These are phyloP conservation scores for Chaetothyriales sp. DNA, from an alignment of 2,329 filamentous ascomycete species.

Conservation along the genomic window DNA sequence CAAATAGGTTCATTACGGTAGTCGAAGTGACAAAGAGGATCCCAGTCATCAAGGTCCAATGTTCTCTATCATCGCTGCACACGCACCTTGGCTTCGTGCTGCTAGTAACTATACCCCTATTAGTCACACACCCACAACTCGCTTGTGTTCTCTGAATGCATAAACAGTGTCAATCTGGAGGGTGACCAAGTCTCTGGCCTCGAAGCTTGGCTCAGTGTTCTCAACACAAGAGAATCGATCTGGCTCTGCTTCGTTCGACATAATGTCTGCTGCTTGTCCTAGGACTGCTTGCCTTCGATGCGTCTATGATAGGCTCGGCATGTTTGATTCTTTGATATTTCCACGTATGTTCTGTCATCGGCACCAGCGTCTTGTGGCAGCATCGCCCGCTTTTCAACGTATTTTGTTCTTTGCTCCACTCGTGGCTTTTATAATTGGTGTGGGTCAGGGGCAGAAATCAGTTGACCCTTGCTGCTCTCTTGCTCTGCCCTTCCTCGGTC, in stretches of 20 bases:
- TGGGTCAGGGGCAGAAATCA: background rate
- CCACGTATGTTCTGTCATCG: background rate
- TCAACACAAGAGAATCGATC: background rate
- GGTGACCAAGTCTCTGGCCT: background rate
- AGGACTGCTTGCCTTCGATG: background rate
- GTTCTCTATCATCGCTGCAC: background rate
- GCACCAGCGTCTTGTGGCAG: background rate
- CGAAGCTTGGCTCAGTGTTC: background rate
- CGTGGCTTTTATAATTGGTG: background rate
- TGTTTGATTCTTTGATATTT: background rate
- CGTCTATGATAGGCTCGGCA: background rate
- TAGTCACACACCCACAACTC: background rate
- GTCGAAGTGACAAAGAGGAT: too few relatives aligned
- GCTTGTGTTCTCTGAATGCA: background rate
- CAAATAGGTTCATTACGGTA: too few relatives aligned
- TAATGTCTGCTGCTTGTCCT: background rate
- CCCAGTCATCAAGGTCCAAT: too few relatives aligned
- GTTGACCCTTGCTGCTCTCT: background rate
- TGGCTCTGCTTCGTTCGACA: background rate
- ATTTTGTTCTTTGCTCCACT: background rate
- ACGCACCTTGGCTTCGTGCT: background rate
- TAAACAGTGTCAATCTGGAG: background rate
- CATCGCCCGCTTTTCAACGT: background rate
- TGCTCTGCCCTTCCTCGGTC: slow-evolving; percentile 2
- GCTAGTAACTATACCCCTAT: background rate